These are phyloP conservation scores for Stemphylium lycopersici DNA, from an alignment of 2,329 filamentous ascomycete species.

Conservation along the genomic window DNA sequence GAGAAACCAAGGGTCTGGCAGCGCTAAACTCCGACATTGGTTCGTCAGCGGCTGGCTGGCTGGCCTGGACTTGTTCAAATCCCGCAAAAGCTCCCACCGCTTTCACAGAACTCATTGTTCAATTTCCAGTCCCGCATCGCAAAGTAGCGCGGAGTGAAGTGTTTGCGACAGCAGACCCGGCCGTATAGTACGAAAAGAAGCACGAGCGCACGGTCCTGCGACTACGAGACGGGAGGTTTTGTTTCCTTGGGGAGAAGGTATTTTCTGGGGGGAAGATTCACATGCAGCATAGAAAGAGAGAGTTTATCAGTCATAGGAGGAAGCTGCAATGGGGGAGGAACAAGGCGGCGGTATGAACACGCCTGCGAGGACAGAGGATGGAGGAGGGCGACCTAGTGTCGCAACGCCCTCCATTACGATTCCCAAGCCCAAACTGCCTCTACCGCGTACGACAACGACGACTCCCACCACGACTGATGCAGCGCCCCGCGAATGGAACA, in stretches of 20 bases:
- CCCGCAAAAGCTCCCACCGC: neutral
- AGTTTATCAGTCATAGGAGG: constrained; percentile 36
- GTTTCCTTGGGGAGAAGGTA: no score
- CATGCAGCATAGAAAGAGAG: constrained; percentile 39
- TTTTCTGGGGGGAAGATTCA: constrained; percentile 11
- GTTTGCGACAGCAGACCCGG: no score
- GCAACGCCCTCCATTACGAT: constrained; percentile 8
- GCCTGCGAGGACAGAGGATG: neutral
- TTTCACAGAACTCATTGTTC: neutral
- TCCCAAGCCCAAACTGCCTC: constrained; percentile 10
- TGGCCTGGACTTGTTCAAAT: constrained; percentile 3
- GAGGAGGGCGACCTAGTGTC: neutral
- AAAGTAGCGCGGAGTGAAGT: no score
- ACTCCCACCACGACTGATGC: constrained; percentile 7
- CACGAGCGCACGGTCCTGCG: neutral
- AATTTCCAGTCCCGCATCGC: neutral
- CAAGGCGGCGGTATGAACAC: constrained; percentile 15
- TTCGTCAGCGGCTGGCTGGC: constrained; percentile 7
- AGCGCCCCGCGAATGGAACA: constrained; percentile 67
- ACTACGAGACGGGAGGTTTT: neutral
- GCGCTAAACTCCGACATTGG: constrained; percentile 13
- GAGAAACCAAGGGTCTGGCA: constrained; percentile 2
- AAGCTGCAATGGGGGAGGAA: constrained; percentile 41
- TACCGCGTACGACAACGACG: constrained; percentile 5
- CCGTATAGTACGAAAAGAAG: no score